These are phyloP conservation scores for Luffa acutangula DNA, from an alignment of 306 rosid genomes.

Conservation along the genomic window DNA sequence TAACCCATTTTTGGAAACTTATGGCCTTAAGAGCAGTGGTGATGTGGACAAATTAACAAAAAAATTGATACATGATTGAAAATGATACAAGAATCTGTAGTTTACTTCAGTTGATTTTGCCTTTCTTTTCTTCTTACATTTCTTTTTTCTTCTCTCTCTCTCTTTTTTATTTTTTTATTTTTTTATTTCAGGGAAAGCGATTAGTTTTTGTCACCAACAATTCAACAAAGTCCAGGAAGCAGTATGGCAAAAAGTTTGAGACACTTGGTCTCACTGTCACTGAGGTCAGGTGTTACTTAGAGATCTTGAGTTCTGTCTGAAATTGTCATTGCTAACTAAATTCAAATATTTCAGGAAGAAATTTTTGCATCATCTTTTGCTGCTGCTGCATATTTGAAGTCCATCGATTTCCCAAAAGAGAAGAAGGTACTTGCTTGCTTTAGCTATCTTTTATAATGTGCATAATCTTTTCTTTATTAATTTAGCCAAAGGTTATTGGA, in stretches of 20 bases:
- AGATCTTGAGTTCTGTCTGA: conserved; percentile 11
- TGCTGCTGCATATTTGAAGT: conserved; percentile 87
- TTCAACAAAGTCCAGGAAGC: conserved; percentile 98
- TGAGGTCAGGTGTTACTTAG: conserved; percentile 49
- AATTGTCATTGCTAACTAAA: conserved; percentile 4
- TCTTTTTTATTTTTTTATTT: neutral
- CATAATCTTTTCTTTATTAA: neutral
- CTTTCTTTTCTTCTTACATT: neutral
- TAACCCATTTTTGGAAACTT: neutral
- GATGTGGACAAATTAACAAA: neutral
- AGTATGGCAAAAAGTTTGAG: conserved; percentile 96
- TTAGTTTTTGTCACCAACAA: conserved; percentile 95
- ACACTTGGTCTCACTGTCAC: conserved; percentile 77
- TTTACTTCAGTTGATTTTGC: neutral
- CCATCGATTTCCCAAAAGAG: conserved; percentile 84
- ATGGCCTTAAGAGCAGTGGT: neutral
- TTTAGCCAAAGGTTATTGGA: neutral
- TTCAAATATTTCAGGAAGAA: conserved; percentile 58
- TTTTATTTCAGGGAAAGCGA: conserved; percentile 62
- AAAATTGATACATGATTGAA: neutral
- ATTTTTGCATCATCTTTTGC: conserved; percentile 99
- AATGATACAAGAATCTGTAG: neutral
- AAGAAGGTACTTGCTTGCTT: conserved; percentile 48
- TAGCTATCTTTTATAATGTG: neutral
- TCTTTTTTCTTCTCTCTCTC: conserved; percentile 6